Conservation (phyloP, 1,139 yeast species). For the Saccharomyces hybrid region DNA sequence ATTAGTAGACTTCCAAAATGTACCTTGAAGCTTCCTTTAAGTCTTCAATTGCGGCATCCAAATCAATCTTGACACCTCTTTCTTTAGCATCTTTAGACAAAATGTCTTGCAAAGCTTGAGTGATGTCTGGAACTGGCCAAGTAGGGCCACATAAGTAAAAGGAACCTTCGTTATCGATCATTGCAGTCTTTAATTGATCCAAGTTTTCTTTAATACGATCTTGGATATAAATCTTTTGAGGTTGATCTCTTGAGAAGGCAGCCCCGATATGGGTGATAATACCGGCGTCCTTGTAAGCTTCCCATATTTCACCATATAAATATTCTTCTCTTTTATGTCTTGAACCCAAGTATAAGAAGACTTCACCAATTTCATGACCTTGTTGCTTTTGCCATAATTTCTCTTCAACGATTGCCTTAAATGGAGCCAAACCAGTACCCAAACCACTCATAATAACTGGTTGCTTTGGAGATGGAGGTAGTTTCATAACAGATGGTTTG, state of each 20-base stretch:
- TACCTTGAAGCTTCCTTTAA: conserved; percentile 91
- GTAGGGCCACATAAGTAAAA: conserved; percentile 98
- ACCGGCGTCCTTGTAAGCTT: conserved; percentile 90
- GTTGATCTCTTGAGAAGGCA: conserved; percentile 97
- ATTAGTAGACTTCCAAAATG: conserved; percentile 82
- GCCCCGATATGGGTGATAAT: conserved; percentile 93
- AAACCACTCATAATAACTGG: conserved; percentile 96
- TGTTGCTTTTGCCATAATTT: conserved; percentile 88
- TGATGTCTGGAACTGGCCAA: conserved; percentile 98
- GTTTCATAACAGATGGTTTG: conserved; percentile 94
- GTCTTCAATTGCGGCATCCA: conserved; percentile 77
- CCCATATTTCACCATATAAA: conserved; percentile 95
- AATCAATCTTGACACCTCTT: conserved; percentile 62
- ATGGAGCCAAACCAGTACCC: conserved; percentile 98
- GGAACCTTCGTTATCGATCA: conserved; percentile 71
- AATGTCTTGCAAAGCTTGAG: conserved; percentile 82
- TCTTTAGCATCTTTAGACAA: conserved; percentile 61
- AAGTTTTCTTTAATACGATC: conserved; percentile 81
- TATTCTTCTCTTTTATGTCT: conserved; percentile 95
- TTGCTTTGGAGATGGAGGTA: conserved; percentile 78
- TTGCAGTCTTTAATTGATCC: conserved; percentile 67
- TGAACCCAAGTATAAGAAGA: conserved; percentile 84
- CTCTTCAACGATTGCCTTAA: conserved; percentile 95
- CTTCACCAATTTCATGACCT: conserved; percentile 84
- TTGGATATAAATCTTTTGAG: conserved; percentile 89